A percentile compares a stretch with the other conserved stretches of the same genome.
These are phyloP conservation scores for Sungouiella thailandica DNA, from an alignment of 805 yeast species.

Conservation along the genomic window DNA sequence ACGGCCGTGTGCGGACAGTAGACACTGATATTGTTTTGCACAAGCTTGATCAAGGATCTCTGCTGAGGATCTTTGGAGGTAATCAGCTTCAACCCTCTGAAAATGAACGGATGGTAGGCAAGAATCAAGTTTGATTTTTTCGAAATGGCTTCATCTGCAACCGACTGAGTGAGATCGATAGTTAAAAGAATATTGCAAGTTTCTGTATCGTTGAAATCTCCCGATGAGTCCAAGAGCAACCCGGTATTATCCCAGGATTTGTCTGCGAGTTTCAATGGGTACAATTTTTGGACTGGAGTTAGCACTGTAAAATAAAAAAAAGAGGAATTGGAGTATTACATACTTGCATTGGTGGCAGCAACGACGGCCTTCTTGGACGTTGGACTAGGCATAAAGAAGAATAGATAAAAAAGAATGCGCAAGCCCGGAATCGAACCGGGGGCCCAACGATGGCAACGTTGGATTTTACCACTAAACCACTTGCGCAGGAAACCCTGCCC, in stretches of 20 bases:
- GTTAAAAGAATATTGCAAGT: conserved; percentile 54
- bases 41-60: conserved; percentile 61
- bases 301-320: conserved; percentile 11
- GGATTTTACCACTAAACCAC: conserved; percentile 18
- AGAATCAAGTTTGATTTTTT: conserved; percentile 53
- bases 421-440: conserved; percentile 21
- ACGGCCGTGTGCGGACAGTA: conserved; percentile 96
- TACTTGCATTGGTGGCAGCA: conserved; percentile 35
- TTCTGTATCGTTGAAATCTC: conserved; percentile 13
- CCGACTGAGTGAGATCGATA: conserved; percentile 78
- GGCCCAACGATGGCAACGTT: conserved; percentile 18
- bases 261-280: conserved; percentile 81
- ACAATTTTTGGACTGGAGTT: conserved; percentile 59
- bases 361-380: conserved; percentile 44
- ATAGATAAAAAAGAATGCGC: conserved; percentile 15
- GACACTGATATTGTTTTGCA: conserved; percentile 77
- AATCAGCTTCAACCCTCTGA: conserved; percentile 77
- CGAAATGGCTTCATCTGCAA: conserved; percentile 78
- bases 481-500: conserved; percentile 18
- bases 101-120: conserved; percentile 92
- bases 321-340: conserved; percentile 13
- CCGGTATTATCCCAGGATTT: conserved; percentile 96
- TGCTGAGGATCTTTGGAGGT: conserved; percentile 72
- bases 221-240: conserved; percentile 64
- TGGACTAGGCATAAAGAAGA: conserved; percentile 8